A percentile compares a stretch with the other conserved stretches of the same genome.
Evolutionary conservation across 2,329 filamentous ascomycete genomes (phyloP).

Genomic region (Pseudopyricularia javanii): DNA sequence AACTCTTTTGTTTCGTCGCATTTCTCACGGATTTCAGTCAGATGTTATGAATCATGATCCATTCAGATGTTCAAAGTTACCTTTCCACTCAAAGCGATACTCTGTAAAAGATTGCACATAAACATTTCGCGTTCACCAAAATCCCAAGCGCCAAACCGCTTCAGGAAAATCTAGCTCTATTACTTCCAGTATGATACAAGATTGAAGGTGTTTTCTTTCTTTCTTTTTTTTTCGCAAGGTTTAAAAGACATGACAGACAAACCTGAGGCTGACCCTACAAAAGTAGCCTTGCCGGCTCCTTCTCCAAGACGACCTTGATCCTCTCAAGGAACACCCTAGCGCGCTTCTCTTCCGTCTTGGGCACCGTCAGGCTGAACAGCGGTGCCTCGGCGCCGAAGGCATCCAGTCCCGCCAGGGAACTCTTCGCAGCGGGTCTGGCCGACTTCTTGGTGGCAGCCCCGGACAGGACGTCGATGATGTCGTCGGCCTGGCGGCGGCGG

Average conservation of each 20-base stretch:
- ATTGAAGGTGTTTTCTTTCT: neutral
- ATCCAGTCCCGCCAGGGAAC: neutral
- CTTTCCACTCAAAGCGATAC: neutral
- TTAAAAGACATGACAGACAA: slow-evolving; percentile 13
- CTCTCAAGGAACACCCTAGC: slow-evolving; percentile 74
- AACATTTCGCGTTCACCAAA: neutral
- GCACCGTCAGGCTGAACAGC: slow-evolving; percentile 69
- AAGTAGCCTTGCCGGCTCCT: slow-evolving; percentile 65
- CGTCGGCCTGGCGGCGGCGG: slow-evolving; percentile 24
- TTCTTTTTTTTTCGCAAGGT: neutral
- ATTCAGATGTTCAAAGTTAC: neutral
- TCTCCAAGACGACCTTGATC: slow-evolving; percentile 72
- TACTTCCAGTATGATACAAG: neutral
- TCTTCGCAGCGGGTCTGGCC: neutral
- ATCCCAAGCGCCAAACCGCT: neutral
- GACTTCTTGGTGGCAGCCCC: slow-evolving; percentile 2
- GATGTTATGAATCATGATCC: neutral
- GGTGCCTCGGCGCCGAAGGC: neutral
- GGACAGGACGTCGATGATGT: slow-evolving; percentile 66
- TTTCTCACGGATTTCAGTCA: neutral
- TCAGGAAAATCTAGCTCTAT: neutral
- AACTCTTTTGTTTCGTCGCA: neutral
- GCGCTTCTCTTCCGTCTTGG: slow-evolving; percentile 67
- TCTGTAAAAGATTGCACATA: neutral
- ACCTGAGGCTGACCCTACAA: slow-evolving; percentile 24